phyloP scores from a whole-genome alignment of 2,329 filamentous ascomycete genomes.

The Dichotomopilus funicola region DNA sequence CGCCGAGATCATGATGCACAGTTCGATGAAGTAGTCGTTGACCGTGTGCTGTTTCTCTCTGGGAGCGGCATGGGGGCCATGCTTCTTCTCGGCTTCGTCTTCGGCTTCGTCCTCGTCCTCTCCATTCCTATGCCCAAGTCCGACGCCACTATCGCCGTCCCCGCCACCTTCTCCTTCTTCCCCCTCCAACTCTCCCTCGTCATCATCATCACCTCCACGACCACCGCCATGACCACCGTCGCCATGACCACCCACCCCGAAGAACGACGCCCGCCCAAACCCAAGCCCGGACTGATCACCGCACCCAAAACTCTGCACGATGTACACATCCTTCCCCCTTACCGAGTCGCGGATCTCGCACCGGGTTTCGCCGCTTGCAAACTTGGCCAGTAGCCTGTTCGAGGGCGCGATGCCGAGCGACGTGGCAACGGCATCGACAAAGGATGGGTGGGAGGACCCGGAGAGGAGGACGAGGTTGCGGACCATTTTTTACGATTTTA shows the following conservation, averaged over 20 bases:
- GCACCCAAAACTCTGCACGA: slow-evolving; percentile 63
- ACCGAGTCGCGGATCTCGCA: slow-evolving; percentile 96
- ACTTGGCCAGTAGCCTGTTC: slow-evolving; percentile 80
- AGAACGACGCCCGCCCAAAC: background rate
- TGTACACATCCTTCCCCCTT: slow-evolving; percentile 96
- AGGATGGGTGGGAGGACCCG: slow-evolving; percentile 83
- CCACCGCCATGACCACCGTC: slow-evolving; percentile 27
- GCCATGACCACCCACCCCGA: background rate
- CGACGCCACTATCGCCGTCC: background rate
- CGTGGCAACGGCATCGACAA: slow-evolving; percentile 81
- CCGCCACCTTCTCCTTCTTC: background rate
- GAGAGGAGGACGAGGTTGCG: slow-evolving; percentile 92
- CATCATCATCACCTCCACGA: background rate
- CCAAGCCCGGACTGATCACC: slow-evolving; percentile 26
- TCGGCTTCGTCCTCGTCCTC: background rate
- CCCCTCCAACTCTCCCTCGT: background rate
- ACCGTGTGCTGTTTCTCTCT: slow-evolving; percentile 39
- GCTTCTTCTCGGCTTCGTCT: background rate
- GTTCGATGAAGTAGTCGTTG: slow-evolving; percentile 93
- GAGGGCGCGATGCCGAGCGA: slow-evolving; percentile 81
- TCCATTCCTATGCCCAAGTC: background rate
- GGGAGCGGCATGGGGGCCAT: too few relatives aligned
- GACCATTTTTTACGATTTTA: slow-evolving; percentile 55
- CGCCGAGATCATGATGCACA: slow-evolving; percentile 94
- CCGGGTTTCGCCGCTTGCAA: slow-evolving; percentile 89